A percentile compares a stretch with the other conserved stretches of the same genome.
Evolutionary conservation across 2,329 filamentous ascomycete genomes (phyloP).

Genomic region (Colletotrichum tropicale): DNA sequence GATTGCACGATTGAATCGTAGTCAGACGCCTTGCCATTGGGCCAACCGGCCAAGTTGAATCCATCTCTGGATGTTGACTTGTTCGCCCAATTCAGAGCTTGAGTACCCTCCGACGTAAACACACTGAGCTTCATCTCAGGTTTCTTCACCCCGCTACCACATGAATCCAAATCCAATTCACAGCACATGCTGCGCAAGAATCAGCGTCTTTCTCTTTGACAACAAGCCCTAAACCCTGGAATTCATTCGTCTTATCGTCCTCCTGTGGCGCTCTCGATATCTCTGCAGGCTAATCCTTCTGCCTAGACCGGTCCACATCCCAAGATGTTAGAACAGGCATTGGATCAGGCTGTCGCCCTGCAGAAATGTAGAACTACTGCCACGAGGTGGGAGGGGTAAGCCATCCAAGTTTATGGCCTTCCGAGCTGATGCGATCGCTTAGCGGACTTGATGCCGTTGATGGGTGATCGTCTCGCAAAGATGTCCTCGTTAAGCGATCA

Average conservation of each 20-base stretch:
- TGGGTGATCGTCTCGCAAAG: background rate
- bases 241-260: background rate
- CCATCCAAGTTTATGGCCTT: background rate
- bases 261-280: accelerated
- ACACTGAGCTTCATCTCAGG: background rate
- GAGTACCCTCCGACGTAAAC: background rate
- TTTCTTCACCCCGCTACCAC: too few relatives aligned
- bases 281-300: background rate
- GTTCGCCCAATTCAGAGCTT: accelerated
- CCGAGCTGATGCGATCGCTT: background rate
- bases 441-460: background rate
- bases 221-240: background rate
- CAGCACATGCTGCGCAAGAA: background rate
- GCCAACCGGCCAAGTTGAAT: slow-evolving; percentile 26
- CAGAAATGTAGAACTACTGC: background rate
- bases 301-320: background rate
- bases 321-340: background rate
- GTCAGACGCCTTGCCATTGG: slow-evolving; percentile 49
- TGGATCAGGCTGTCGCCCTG: background rate
- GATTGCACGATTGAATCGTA: slow-evolving; percentile 29
- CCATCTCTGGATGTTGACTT: background rate
- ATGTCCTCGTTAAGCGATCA: background rate
- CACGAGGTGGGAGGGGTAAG: background rate
- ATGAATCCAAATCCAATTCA: too few relatives aligned
- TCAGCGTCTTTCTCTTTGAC: background rate